A percentile compares a stretch with the other conserved stretches of the same genome.
phyloP scores from a whole-genome alignment of 2,329 filamentous ascomycete species.

The Aspergillus quadricinctus region DNA sequence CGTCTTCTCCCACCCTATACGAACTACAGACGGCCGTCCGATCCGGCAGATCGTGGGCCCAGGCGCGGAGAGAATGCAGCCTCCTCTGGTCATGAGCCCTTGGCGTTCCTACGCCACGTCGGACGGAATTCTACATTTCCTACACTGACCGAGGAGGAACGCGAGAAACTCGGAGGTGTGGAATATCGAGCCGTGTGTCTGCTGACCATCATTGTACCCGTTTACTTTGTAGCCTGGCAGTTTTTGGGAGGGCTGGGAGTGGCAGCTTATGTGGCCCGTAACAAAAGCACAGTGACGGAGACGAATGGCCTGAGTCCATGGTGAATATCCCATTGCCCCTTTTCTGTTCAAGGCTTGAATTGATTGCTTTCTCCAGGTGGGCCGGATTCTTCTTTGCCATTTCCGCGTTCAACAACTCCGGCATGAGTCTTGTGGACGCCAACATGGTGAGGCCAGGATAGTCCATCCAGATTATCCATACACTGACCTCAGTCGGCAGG shows the following conservation, averaged over 20 bases:
- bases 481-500: conserved; percentile 1
- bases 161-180: background rate
- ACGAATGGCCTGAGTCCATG: conserved; percentile 45
- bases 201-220: background rate
- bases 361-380: conserved; percentile 23
- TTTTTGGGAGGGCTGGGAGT: conserved; percentile 41
- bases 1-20: too few relatives aligned
- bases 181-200: background rate
- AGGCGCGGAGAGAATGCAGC: too few relatives aligned
- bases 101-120: background rate
- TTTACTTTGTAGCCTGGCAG: conserved; percentile 40
- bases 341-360: background rate
- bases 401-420: conserved; percentile 50
- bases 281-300: conserved; percentile 31
- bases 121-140: background rate
- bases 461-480: conserved; percentile 27
- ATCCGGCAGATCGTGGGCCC: too few relatives aligned
- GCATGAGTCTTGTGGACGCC: conserved; percentile 47
- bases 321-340: conserved; percentile 10
- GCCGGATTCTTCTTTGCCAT: conserved; percentile 41
- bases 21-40: too few relatives aligned
- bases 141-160: background rate
- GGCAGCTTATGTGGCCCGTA: conserved; percentile 41
- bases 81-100: background rate
- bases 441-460: conserved; percentile 42